Conservation (phyloP, 2,329 filamentous ascomycete species). For the Fusarium mangiferae region DNA sequence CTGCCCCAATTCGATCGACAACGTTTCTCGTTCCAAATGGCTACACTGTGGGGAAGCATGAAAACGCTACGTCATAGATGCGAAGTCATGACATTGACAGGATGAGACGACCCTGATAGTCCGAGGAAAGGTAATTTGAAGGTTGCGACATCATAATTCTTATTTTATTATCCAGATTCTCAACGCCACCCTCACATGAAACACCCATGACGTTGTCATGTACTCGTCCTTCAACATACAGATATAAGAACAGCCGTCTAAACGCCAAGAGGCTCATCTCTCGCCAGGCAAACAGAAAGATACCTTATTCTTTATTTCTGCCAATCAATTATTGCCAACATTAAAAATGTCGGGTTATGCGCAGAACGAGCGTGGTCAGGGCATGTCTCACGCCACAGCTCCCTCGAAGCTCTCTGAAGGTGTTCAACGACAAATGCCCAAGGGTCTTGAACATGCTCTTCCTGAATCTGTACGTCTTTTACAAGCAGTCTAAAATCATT, state of each 20-base stretch:
- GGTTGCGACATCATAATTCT: not conserved
- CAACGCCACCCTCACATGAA: not conserved
- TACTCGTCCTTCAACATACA: not conserved
- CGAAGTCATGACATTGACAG: not conserved
- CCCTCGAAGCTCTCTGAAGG: constrained; percentile 29
- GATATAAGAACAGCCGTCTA: not conserved
- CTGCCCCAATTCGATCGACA: not conserved
- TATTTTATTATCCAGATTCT: not conserved
- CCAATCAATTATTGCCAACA: not conserved
- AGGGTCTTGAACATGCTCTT: constrained; percentile 30
- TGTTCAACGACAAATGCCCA: constrained; percentile 31
- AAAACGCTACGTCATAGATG: constrained; percentile 7
- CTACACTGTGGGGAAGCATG: not conserved
- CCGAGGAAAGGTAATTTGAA: not conserved
- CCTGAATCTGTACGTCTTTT: constrained; percentile 30
- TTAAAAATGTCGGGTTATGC: not conserved
- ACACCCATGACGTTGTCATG: not conserved
- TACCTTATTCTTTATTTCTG: not conserved
- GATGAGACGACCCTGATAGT: not conserved
- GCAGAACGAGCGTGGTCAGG: constrained; percentile 28
- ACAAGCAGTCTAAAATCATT: rapidly evolving
- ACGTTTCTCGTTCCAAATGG: not conserved
- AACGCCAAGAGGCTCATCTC: not conserved
- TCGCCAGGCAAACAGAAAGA: not conserved
- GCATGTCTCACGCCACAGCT: constrained; percentile 34